Evolutionary conservation across 2,329 filamentous ascomycete genomes (phyloP).

Genomic region (Fusarium algeriense): DNA sequence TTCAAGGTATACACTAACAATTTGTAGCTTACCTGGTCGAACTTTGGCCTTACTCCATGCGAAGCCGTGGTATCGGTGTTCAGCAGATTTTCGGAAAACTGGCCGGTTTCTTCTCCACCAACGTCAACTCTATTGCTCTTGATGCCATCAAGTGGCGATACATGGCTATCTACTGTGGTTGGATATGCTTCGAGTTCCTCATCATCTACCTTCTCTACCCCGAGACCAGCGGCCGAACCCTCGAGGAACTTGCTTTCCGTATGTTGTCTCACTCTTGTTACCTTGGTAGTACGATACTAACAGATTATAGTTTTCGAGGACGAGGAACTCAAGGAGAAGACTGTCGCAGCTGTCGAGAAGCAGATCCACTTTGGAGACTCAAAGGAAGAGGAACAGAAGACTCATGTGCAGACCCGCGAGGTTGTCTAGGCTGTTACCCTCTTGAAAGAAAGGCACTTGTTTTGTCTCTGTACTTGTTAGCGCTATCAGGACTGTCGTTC

Average conservation of each 20-base stretch:
- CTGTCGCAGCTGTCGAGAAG: constrained; percentile 57
- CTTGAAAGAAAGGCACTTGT: background rate
- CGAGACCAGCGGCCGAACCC: constrained; percentile 79
- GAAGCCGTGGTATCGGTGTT: constrained; percentile 69
- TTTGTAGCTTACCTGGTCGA: constrained; percentile 64
- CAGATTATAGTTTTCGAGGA: constrained; percentile 55
- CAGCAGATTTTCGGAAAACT: constrained; percentile 66
- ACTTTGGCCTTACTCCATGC: constrained; percentile 68
- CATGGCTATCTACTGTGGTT: constrained; percentile 59
- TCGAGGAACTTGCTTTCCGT: constrained; percentile 73
- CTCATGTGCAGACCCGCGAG: constrained; percentile 23
- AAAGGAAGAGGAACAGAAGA: constrained; percentile 14
- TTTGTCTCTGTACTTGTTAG: background rate
- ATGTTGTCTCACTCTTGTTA: constrained; percentile 33
- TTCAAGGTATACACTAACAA: background rate
- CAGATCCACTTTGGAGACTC: constrained; percentile 47
- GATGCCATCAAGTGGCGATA: constrained; percentile 57
- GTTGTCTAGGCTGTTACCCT: constrained; percentile 5
- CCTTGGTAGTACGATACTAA: constrained; percentile 12
- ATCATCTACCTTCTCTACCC: constrained; percentile 86
- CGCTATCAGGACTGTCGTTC: background rate
- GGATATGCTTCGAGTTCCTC: constrained; percentile 56
- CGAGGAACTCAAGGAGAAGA: constrained; percentile 54
- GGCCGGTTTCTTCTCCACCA: constrained; percentile 57
- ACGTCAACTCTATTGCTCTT: constrained; percentile 60